Evolutionary conservation across 352 stramenopile genomes (phyloP).

Genomic region (Phytophthora sp.): DNA sequence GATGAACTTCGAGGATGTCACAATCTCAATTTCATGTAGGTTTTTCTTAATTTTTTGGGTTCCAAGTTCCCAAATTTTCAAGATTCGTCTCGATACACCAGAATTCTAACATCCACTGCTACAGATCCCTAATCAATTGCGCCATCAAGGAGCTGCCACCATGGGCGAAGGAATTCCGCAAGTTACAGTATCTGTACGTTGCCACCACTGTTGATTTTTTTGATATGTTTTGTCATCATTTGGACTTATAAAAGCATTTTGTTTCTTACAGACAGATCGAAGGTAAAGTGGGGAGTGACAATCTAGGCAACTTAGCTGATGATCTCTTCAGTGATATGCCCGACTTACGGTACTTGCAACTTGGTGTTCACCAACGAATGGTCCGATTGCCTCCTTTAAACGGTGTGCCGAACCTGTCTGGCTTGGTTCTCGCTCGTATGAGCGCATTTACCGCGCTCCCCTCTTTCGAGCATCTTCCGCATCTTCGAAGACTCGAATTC

Average conservation of each 20-base stretch:
- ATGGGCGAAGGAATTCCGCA: constrained; percentile 42
- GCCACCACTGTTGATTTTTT: not conserved
- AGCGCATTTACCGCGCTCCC: constrained; percentile 33
- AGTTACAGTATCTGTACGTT: constrained; percentile 49
- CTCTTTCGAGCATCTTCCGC: constrained; percentile 21
- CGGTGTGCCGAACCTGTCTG: constrained; percentile 39
- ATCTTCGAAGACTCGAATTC: constrained; percentile 39
- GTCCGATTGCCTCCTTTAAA: constrained; percentile 33
- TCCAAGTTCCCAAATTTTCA: too few relatives aligned
- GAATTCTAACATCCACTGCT: not conserved
- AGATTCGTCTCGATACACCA: too few relatives aligned
- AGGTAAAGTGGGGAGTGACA: constrained; percentile 34
- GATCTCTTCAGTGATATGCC: constrained; percentile 45
- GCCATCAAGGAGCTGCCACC: constrained; percentile 31
- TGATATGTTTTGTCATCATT: not conserved
- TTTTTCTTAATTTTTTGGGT: too few relatives aligned
- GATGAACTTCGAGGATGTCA: constrained; percentile 38
- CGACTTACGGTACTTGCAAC: constrained; percentile 42
- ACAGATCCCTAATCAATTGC: constrained; percentile 42
- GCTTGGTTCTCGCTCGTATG: constrained; percentile 36
- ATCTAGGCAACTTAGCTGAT: constrained; percentile 25
- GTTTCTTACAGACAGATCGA: constrained; percentile 52
- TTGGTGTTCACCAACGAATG: constrained; percentile 40
- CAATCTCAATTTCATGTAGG: constrained; percentile 49
- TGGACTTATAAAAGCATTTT: too few relatives aligned